phyloP scores from a whole-genome alignment of 1,139 yeast genomes.

The Zygosaccharomyces sapae region DNA sequence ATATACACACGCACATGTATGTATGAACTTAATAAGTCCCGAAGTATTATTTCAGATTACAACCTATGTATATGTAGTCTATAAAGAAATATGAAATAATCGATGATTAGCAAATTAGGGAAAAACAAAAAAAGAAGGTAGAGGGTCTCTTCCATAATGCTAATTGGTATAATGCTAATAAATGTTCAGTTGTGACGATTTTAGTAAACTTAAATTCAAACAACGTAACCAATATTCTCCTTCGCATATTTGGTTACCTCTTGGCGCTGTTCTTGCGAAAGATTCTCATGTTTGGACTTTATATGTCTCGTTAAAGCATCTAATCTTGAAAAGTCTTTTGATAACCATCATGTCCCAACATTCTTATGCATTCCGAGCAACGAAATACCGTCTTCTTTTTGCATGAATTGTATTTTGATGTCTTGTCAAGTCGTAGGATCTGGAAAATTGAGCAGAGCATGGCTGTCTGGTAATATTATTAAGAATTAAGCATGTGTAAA shows the following conservation, averaged over 20 bases:
- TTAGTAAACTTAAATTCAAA: slow-evolving; percentile 11
- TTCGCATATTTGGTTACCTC: slow-evolving; percentile 71
- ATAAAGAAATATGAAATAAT: slow-evolving; percentile 3
- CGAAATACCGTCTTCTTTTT: slow-evolving; percentile 78
- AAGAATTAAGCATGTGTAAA: slow-evolving; percentile 55
- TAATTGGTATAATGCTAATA: slow-evolving; percentile 2
- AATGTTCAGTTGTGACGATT: neutral
- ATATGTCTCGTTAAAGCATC: slow-evolving; percentile 94
- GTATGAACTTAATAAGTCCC: neutral
- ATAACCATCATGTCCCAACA: slow-evolving; percentile 40
- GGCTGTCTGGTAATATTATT: slow-evolving; percentile 58
- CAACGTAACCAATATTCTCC: slow-evolving; percentile 64
- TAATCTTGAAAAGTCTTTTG: slow-evolving; percentile 80
- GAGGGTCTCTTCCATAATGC: slow-evolving; percentile 3
- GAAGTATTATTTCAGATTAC: slow-evolving; percentile 3
- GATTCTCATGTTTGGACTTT: slow-evolving; percentile 72
- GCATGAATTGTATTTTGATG: slow-evolving; percentile 98
- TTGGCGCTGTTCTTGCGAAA: slow-evolving; percentile 63
- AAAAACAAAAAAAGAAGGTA: neutral
- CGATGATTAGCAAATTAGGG: neutral
- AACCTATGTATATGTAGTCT: slow-evolving; percentile 6
- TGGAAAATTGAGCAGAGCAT: slow-evolving; percentile 79
- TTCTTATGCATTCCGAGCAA: slow-evolving; percentile 77
- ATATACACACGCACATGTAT: no score
- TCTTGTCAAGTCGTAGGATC: slow-evolving; percentile 90